Base-by-base conservation (phyloP, 305 asterid genomes). In the Coffea humblotiana region DNA sequence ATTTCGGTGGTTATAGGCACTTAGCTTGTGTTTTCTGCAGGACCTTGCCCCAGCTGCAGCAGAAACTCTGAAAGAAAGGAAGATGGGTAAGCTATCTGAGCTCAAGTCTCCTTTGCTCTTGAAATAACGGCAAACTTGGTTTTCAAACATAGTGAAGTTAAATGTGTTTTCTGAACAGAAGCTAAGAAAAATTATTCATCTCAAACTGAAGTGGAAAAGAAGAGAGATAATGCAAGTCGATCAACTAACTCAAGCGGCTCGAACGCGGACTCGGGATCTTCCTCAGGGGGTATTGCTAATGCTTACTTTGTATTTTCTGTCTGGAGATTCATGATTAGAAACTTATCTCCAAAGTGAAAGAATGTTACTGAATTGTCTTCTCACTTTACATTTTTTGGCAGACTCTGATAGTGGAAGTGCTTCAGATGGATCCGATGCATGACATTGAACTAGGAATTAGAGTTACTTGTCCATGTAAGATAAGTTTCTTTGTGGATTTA, bases 381-480 rank as follows among this genome's bases (percentile, higher is more conserved):
- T 40, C 43, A 35, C 23, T 11, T 8, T 16, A 72, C n/a, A 35
- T 51, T 19, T 66, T 23, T 58, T 32, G 58, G 80, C 91, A 90
- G 93, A 90, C 86, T 90, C 93, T 75, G 93, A 87, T 65, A 88
- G 90, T 37, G 92, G 86, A 49, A 88, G 91, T 84, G 85, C 90
- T 58, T 87, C 92, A 29, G 91, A 82, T 82, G 92, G 89, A 64
- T 88, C 93, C 23, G 90, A 85, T 82, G 88, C 82, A 15, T 87
- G 83, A 48, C 87, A 67, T 69, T 87, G 87, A 74, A 86, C 83
- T 21, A 82, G 77, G 82, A 82, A 79, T 61, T 79, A 83, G 82
- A 40, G 74, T 71, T 25, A 4, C 19, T 9, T 32, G 0, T 75
- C 77, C 71, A 85, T 88, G 90, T 88, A 86, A 61, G 51, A 61